Evolutionary conservation across 805 yeast species (phyloP), one percentile per base, ranked within the genome.

Genomic region (Sugiyamaella boreocaroliniensis): DNA sequence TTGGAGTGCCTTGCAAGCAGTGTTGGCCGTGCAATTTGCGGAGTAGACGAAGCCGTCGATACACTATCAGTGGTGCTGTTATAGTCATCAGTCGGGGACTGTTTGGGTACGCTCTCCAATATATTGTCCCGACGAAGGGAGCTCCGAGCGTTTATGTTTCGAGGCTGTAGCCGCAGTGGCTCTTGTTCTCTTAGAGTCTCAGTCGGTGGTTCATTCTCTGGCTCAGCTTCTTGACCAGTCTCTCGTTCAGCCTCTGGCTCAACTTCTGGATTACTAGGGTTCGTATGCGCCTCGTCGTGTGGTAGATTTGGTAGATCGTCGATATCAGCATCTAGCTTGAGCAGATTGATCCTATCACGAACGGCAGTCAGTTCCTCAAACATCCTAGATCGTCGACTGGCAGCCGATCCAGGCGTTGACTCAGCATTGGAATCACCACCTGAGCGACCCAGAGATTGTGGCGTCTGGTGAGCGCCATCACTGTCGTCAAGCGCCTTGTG

Each of bases 341-440:
- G 45, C 19, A 20, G 20, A 14, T 45, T 42, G n/a, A 55, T 52
- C 29, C 55, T 26, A 41, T 49, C 47, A 14, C 50, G 45, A 10
- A 52, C 53, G 2, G 51, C 53, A 19, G 46, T 49, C 16, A 55
- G 26, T 19, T 55, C 58, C 19, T 52, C 56, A 45, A 49, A 45
- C 49, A 48, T 46, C 11, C 20, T 20, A n/a, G 51, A 48, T 6
- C 47, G 37, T 32, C 37, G 37, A 14, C 37, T 32, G n/a, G 37
- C n/a, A 32, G 12, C n/a, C 5, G 37, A 32, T 10, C 37, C 37
- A 10, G 12, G 37, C n/a, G n/a, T 14, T 14, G 37, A 32, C 8
- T 11, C n/a, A 10, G 37, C n/a, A 10, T 10, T 32, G 37, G 37
- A 32, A 3, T 11, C 37, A 32, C n/a, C 26, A 22, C 26, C 26